Base-by-base conservation (phyloP, 2,329 filamentous ascomycete species). In the Lasiodiplodia citricola region DNA sequence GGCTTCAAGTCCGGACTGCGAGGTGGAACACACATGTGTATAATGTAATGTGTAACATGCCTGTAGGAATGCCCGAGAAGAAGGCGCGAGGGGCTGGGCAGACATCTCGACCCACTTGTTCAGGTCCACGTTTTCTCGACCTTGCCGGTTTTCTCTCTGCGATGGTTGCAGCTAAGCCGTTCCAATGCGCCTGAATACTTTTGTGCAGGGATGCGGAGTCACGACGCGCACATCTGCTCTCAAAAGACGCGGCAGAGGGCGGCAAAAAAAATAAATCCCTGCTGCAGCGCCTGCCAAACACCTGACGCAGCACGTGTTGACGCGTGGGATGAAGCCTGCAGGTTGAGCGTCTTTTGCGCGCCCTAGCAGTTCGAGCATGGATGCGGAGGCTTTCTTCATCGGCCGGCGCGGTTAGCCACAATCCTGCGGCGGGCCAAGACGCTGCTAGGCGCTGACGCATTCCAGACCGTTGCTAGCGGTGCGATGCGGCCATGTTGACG, bases 101-200 rank as follows among this genome's bases (percentile, higher is more conserved):
- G 28, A 25, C 41, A 50, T 18, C 21, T 25, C n/a, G 58, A 8
- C 16, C 41, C 44, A 63, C 41, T 63, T 44, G 41, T 35, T 13
- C 31, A 21, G 41, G 28, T 37, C 58, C 58, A 63, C 41, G 58
- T 63, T 35, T 50, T 63, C 11, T 50, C 23, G 37, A 18, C 55
- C 28, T 13, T 57, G 31, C 55, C 31, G 55, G 14, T 47, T 60
- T 60, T 60, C 23, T 23, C n/a, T 44, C 13, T 28, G 41, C 58
- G 28, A 44, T 41, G 47, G 58, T 63, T 63, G 58, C 41, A 63
- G 41, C 58, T 63, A 50, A 63, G 58, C 58, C 58, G 41, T 63
- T 63, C 58, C n/a, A 25, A 63, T 35, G 58, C 41, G 41, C 31
- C 6, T 63, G 13, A 25, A 50, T 13, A 31, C 23, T 50, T 63